Evolutionary conservation across 208 protist species (phyloP), one percentile per base, ranked within the genome.

Genomic region (Lotmaria passim): DNA sequence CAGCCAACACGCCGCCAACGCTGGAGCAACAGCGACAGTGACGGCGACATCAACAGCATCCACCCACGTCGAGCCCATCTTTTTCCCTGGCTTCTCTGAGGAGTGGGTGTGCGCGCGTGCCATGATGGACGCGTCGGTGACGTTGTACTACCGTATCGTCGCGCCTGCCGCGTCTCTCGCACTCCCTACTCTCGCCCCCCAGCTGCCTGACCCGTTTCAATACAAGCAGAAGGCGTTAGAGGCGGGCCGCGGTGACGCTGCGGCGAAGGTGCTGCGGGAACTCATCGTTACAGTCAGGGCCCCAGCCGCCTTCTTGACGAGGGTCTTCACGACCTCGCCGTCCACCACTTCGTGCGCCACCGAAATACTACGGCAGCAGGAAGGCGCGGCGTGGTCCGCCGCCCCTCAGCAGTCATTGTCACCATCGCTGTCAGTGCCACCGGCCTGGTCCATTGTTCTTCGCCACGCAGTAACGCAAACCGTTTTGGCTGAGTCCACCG

Each of bases 111-210:
- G 57, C 3, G 67, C 48, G 3, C 12, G 34, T 1, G 17, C 21
- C 15, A 6, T 39, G 12, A 23, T 30, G 15, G 26, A 63, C 62
- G 14, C 43, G 7, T 15, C 43, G 3, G 41, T 62, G 2, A 52
- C 47, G 6, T 46, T 77, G 28, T 71, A 77, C 48, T 77, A 77
- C 71, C 71, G 71, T 56, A 38, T 77, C 19, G 62, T 77, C 6
- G 55, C 50, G 1, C 71, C 47, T 46, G 41, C 55, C 21, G 55
- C 31, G 41, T 67, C 43, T 8, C 36, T 48, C 63, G 44, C 2
- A 14, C 57, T 44, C 38, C 41, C 26, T 34, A 51, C 63, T 21
- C 52, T 77, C 17, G 46, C 63, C 11, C 55, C 63, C 6, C 57
- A 67, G 43, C 48, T 58, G 23, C 71, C 62, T 11, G 39, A 11